Evolutionary conservation across 768 basidiomycete species (phyloP).

Genomic region (Kwoniella newhampshirensis): DNA sequence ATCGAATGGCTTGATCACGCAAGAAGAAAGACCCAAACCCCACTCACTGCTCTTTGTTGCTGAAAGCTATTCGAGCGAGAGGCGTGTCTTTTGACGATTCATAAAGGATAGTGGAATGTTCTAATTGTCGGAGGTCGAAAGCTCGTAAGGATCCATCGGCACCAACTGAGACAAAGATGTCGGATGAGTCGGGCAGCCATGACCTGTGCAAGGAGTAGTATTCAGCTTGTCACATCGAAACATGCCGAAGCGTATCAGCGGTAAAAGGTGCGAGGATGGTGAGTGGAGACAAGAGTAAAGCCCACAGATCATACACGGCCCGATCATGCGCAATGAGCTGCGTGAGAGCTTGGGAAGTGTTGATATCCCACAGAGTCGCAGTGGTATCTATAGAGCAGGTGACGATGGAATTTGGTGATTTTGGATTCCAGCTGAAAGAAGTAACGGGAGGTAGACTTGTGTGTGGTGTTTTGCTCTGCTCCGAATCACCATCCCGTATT

Average conservation of each 20-base stretch:
- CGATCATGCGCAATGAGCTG: conserved; percentile 97
- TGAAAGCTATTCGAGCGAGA: conserved; percentile 51
- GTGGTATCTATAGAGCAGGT: conserved; percentile 99
- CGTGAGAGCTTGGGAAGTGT: conserved; percentile 86
- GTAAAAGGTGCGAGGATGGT: not conserved
- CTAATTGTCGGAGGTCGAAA: conserved; percentile 91
- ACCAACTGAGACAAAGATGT: conserved; percentile 97
- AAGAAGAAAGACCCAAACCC: not conserved
- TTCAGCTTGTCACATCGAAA: not conserved
- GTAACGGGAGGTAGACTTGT: conserved; percentile 86
- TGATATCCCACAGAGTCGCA: conserved; percentile 98
- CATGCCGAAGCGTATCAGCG: no score
- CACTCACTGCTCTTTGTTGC: conserved; percentile 56
- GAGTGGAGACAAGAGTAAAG: not conserved
- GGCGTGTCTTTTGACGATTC: conserved; percentile 60
- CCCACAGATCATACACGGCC: conserved; percentile 48
- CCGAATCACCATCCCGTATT: not conserved
- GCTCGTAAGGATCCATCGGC: conserved; percentile 95
- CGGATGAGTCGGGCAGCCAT: conserved; percentile 94
- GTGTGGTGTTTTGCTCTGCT: conserved; percentile 83
- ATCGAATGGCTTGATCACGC: conserved; percentile 31
- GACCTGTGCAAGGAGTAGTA: conserved; percentile 64
- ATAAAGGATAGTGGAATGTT: conserved; percentile 97
- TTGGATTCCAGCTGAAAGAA: conserved; percentile 96
- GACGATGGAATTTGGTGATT: conserved; percentile 83